Evolutionary conservation across 2,329 filamentous ascomycete genomes (phyloP).

Genomic region (Colletotrichum shisoi): DNA sequence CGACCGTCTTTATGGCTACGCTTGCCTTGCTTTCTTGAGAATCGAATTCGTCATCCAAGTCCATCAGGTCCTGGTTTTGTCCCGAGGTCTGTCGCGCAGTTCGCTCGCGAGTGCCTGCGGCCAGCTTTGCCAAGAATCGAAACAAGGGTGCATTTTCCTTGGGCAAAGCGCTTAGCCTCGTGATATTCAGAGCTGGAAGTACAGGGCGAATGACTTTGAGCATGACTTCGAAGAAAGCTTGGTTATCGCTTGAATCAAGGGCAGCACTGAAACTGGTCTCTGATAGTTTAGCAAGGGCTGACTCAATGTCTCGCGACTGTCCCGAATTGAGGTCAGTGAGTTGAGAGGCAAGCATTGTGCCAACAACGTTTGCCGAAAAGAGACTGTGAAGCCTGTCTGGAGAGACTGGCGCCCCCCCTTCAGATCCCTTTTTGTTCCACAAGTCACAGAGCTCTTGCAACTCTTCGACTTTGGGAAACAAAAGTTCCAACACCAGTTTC

Average conservation of each 20-base stretch:
- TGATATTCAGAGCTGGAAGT: conserved; percentile 55
- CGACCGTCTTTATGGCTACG: conserved; percentile 47
- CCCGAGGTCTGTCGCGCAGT: conserved; percentile 46
- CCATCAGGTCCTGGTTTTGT: conserved; percentile 65
- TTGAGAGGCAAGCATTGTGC: conserved; percentile 57
- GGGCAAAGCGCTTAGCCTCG: conserved; percentile 51
- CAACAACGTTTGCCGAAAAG: conserved; percentile 57
- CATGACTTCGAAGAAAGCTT: conserved; percentile 57
- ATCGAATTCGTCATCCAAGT: conserved; percentile 71
- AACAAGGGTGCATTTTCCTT: conserved; percentile 54
- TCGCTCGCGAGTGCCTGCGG: conserved; percentile 46
- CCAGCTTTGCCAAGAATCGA: conserved; percentile 54
- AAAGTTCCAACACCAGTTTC: conserved; percentile 62
- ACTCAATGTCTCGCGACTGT: conserved; percentile 59
- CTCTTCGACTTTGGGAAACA: conserved; percentile 62
- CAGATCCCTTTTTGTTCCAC: conserved; percentile 57
- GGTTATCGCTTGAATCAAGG: conserved; percentile 55
- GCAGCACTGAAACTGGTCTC: conserved; percentile 54
- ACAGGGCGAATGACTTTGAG: conserved; percentile 56
- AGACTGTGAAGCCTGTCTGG: conserved; percentile 62
- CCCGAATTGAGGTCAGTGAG: conserved; percentile 57
- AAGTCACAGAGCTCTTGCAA: conserved; percentile 56
- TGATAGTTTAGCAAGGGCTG: conserved; percentile 52
- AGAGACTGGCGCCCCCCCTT: conserved; percentile 60
- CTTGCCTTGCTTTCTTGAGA: conserved; percentile 64